Evolutionary conservation across 2,329 filamentous ascomycete genomes (phyloP).

Genomic region (Apiospora sp.): DNA sequence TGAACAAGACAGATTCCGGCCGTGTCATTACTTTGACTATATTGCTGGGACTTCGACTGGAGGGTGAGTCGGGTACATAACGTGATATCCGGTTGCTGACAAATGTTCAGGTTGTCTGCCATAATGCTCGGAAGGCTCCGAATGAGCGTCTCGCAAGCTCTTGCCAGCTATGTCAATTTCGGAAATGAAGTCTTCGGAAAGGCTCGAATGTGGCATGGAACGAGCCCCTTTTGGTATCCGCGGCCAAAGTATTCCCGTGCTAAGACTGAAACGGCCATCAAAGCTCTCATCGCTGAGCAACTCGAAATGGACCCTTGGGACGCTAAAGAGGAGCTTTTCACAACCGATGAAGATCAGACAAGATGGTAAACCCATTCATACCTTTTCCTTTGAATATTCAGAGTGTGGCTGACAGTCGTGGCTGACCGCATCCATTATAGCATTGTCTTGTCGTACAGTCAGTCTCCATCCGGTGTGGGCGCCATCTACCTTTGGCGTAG

Average conservation of each 20-base stretch:
- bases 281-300: not conserved
- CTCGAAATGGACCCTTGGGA: not conserved
- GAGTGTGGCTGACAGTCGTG: too few relatives aligned
- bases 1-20: not conserved
- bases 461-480: too few relatives aligned
- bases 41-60: not conserved
- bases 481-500: not conserved
- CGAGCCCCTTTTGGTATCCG: not conserved
- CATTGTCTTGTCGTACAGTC: too few relatives aligned
- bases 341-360: too few relatives aligned
- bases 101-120: not conserved
- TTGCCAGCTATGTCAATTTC: not conserved
- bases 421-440: too few relatives aligned
- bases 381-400: too few relatives aligned
- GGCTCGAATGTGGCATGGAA: not conserved
- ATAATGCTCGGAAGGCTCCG: not conserved
- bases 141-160: not conserved
- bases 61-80: too few relatives aligned
- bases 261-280: not conserved
- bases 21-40: not conserved
- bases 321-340: too few relatives aligned
- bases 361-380: too few relatives aligned
- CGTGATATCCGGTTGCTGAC: too few relatives aligned
- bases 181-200: not conserved
- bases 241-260: not conserved